phyloP scores from a whole-genome alignment of 805 yeast species.

The Myxozyma neotropica region DNA sequence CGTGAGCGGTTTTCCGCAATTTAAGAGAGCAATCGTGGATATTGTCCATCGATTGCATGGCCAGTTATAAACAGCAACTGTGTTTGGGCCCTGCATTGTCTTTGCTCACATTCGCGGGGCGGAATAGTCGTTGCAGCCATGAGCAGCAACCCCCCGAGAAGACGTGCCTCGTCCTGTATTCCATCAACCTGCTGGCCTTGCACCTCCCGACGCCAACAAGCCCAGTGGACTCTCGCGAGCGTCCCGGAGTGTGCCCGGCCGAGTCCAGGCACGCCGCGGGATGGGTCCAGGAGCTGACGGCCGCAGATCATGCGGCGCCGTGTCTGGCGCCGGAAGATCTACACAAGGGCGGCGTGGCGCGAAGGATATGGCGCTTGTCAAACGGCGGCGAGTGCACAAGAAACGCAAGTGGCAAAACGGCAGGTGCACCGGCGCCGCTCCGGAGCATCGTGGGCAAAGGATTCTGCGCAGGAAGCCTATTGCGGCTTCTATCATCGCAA shows the following conservation, averaged over 20 bases:
- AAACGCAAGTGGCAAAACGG: not conserved
- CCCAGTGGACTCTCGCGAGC: too few relatives aligned
- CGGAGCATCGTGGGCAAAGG: slow-evolving; percentile 3
- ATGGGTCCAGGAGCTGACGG: not conserved
- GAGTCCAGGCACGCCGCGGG: slow-evolving; percentile 1
- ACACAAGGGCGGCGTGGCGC: not conserved
- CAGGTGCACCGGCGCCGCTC: slow-evolving; percentile 7
- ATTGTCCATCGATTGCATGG: too few relatives aligned
- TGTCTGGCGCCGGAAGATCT: not conserved
- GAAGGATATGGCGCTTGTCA: not conserved
- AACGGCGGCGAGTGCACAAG: not conserved
- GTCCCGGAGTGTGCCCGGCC: slow-evolving; percentile 12
- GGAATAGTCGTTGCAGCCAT: too few relatives aligned
- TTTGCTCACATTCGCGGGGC: too few relatives aligned
- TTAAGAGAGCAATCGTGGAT: too few relatives aligned
- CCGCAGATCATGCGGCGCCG: slow-evolving; percentile 13
- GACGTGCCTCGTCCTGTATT: too few relatives aligned
- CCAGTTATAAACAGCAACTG: too few relatives aligned
- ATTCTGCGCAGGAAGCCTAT: not conserved
- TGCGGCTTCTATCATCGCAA: not conserved
- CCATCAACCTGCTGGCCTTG: too few relatives aligned
- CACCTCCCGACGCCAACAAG: too few relatives aligned
- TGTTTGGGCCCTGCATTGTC: too few relatives aligned
- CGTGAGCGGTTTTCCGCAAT: too few relatives aligned
- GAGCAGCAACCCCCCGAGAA: too few relatives aligned